phyloP scores from a whole-genome alignment of 2,329 filamentous ascomycete species.

The Rachicladosporium sp. region DNA sequence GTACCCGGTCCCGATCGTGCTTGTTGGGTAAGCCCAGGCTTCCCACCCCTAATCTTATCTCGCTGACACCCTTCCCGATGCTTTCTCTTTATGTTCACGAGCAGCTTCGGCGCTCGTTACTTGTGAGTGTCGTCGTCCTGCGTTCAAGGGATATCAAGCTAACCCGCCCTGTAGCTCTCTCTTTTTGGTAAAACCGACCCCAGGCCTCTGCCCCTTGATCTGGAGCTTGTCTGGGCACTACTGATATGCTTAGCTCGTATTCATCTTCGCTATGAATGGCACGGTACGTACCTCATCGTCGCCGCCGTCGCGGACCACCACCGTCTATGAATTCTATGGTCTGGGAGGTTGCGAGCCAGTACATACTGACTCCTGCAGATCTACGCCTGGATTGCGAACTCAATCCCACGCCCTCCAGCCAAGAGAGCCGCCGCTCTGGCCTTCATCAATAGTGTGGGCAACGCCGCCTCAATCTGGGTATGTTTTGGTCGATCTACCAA shows the following conservation, averaged over 20 bases:
- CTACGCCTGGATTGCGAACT: constrained; percentile 68
- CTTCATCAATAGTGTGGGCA: constrained; percentile 62
- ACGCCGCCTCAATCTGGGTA: constrained; percentile 40
- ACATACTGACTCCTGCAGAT: constrained; percentile 15
- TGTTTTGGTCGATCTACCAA: constrained; percentile 45
- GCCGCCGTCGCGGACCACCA: too few species aligned
- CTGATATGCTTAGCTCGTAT: constrained; percentile 16
- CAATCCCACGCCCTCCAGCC: constrained; percentile 60
- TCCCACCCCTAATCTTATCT: too few species aligned
- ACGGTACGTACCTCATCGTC: constrained; percentile 18
- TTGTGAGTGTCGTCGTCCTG: too few species aligned
- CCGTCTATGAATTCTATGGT: too few species aligned
- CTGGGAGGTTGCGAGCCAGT: neutral
- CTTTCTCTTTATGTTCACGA: constrained; percentile 30
- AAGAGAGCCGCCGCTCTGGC: constrained; percentile 63
- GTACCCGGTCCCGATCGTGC: constrained; percentile 40
- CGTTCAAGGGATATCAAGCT: too few species aligned
- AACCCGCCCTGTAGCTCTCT: too few species aligned
- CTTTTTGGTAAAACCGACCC: too few species aligned
- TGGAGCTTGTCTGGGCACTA: too few species aligned
- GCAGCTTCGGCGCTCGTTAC: too few species aligned
- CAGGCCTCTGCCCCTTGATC: too few species aligned
- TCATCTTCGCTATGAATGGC: constrained; percentile 44
- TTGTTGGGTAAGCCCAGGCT: constrained; percentile 25
- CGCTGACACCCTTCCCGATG: too few species aligned